A percentile compares a stretch with the other conserved stretches of the same genome.
Evolutionary conservation across 768 basidiomycete genomes (phyloP).

Genomic region (Kwoniella botswanensis): DNA sequence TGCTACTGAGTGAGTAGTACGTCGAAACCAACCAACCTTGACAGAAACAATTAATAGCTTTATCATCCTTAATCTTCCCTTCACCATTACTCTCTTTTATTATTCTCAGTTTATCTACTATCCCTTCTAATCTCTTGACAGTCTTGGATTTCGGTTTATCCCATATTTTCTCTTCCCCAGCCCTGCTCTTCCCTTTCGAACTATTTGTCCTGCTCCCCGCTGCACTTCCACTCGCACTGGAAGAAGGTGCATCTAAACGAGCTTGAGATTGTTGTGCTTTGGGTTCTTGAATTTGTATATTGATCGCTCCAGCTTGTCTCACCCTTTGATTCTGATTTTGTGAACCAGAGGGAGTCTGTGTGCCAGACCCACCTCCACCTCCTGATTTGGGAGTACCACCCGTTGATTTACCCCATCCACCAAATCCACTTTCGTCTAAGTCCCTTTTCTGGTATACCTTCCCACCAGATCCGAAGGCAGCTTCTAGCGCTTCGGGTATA

Average conservation of each 20-base stretch:
- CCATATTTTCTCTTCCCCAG: constrained; percentile 42
- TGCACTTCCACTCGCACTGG: constrained; percentile 7
- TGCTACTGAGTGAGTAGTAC: neutral
- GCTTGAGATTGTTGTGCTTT: neutral
- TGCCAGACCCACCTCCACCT: constrained; percentile 17
- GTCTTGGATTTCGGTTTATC: constrained; percentile 46
- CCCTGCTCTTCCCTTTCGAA: constrained; percentile 33
- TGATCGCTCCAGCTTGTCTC: constrained; percentile 25
- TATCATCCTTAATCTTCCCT: constrained; percentile 35
- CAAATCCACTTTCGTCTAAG: constrained; percentile 33
- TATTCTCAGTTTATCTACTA: constrained; percentile 38
- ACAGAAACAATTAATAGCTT: constrained; percentile 49
- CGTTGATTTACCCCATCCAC: constrained; percentile 6
- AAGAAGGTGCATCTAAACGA: neutral
- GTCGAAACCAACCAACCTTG: constrained; percentile 46
- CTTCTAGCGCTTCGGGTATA: constrained; percentile 34
- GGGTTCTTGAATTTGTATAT: constrained; percentile 19
- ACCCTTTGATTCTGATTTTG: constrained; percentile 1
- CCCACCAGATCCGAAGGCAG: constrained; percentile 46
- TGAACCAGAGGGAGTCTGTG: constrained; percentile 19
- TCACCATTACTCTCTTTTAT: constrained; percentile 38
- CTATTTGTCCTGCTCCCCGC: constrained; percentile 11
- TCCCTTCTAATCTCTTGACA: constrained; percentile 47
- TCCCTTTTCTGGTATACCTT: constrained; percentile 52
- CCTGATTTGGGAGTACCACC: constrained; percentile 4